Evolutionary conservation across 2,329 filamentous ascomycete genomes (phyloP).

Genomic region (Arthroderma sp.): DNA sequence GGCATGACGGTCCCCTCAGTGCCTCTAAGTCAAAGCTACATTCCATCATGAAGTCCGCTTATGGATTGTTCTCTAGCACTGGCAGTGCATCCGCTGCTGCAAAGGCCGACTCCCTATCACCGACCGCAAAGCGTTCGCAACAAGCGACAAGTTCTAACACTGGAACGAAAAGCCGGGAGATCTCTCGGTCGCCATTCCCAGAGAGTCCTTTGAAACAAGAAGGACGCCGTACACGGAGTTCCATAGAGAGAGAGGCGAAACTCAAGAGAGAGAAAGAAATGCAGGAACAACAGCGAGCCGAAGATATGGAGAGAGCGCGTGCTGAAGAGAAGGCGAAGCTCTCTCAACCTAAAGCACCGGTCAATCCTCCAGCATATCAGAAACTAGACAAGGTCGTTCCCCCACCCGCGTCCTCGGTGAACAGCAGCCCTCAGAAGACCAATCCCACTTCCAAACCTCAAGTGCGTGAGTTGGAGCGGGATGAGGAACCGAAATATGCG

Average conservation of each 20-base stretch:
- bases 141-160: constrained; percentile 16
- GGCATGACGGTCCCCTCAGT: constrained; percentile 67
- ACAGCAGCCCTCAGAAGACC: constrained; percentile 15
- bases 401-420: constrained; percentile 7
- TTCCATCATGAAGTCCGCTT: constrained; percentile 78
- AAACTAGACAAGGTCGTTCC: constrained; percentile 18
- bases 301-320: constrained; percentile 22
- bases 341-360: constrained; percentile 19
- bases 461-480: constrained; percentile 14
- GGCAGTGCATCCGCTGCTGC: constrained; percentile 45
- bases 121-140: constrained; percentile 22
- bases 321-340: constrained; percentile 25
- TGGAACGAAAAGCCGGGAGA: not conserved
- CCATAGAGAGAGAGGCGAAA: constrained; percentile 41
- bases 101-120: constrained; percentile 42
- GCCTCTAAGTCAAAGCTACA: constrained; percentile 88
- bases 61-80: constrained; percentile 69
- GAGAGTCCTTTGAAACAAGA: constrained; percentile 24
- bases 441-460: constrained; percentile 17
- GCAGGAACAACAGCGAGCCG: constrained; percentile 15
- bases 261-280: constrained; percentile 17
- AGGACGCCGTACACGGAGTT: constrained; percentile 42
- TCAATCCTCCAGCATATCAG: constrained; percentile 21
- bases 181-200: constrained; percentile 13
- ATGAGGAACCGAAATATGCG: constrained; percentile 17